Conservation (phyloP, 805 yeast genomes). For the Spathaspora gorwiae region DNA sequence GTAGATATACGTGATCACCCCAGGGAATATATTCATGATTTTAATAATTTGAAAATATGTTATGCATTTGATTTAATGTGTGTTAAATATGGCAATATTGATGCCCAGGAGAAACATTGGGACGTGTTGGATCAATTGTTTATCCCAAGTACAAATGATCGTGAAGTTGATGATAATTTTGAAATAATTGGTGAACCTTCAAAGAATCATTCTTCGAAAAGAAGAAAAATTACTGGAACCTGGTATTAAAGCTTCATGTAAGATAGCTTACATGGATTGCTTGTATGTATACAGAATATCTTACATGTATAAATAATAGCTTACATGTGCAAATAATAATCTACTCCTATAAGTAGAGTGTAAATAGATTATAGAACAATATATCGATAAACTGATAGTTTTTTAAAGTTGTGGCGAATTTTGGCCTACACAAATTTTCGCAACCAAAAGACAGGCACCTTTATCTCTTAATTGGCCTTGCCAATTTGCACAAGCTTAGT, state of each 20-base stretch:
- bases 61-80: slow-evolving; percentile 40
- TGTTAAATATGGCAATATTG: slow-evolving; percentile 16
- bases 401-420: too few relatives aligned
- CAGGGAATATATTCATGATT: slow-evolving; percentile 8
- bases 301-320: too few relatives aligned
- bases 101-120: slow-evolving; percentile 7
- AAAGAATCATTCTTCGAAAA: background rate
- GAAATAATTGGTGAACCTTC: slow-evolving; percentile 24
- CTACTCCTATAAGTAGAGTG: too few relatives aligned
- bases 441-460: too few relatives aligned
- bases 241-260: background rate
- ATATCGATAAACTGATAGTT: too few relatives aligned
- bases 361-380: too few relatives aligned
- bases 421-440: too few relatives aligned
- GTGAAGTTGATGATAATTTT: slow-evolving; percentile 16
- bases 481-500: too few relatives aligned
- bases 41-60: slow-evolving; percentile 30
- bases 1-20: background rate
- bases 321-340: too few relatives aligned
- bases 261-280: too few relatives aligned
- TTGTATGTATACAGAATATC: too few relatives aligned
- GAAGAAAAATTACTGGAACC: background rate
- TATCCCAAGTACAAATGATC: slow-evolving; percentile 7
- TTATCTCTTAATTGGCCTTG: too few relatives aligned
- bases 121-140: slow-evolving; percentile 21